These are phyloP conservation scores for Conoideocrella luteorostrata DNA, from an alignment of 2,329 filamentous ascomycete species.

Conservation along the genomic window DNA sequence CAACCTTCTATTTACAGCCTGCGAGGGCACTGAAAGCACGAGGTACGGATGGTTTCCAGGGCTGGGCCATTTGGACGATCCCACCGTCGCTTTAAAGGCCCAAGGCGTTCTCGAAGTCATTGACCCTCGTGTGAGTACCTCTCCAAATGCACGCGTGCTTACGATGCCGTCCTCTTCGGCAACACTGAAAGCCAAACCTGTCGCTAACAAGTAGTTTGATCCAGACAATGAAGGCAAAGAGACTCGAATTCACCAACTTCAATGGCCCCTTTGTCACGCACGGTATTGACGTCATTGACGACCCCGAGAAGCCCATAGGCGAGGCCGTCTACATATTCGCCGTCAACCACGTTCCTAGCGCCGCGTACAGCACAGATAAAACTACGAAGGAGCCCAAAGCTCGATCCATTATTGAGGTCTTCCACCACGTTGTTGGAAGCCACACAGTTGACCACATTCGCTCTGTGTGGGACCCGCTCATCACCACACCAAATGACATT, in stretches of 20 bases:
- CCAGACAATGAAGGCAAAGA: conserved; percentile 25
- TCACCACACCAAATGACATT: conserved; percentile 55
- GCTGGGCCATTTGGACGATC: conserved; percentile 33
- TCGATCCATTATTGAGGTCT: conserved; percentile 51
- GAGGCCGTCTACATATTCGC: conserved; percentile 52
- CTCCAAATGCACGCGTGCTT: neutral
- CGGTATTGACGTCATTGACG: conserved; percentile 53
- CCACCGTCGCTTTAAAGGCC: conserved; percentile 26
- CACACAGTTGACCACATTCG: conserved; percentile 39
- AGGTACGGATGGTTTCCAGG: conserved; percentile 49
- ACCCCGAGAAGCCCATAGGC: conserved; percentile 28
- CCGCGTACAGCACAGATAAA: conserved; percentile 23
- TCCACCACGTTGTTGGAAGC: conserved; percentile 44
- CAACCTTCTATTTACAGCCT: conserved; percentile 49
- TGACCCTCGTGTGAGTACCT: conserved; percentile 40
- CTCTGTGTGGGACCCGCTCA: conserved; percentile 44
- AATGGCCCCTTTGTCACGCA: conserved; percentile 49
- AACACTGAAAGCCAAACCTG: too few relatives aligned
- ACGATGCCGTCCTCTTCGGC: too few relatives aligned
- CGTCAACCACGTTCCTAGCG: conserved; percentile 52
- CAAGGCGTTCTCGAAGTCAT: conserved; percentile 45
- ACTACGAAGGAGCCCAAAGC: conserved; percentile 28
- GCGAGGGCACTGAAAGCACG: conserved; percentile 35
- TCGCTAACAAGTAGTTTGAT: too few relatives aligned
- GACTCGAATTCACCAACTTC: conserved; percentile 45